Percentiles rank a stretch among this genome's conserved stretches.
Evolutionary conservation across 1,139 yeast species (phyloP).

Genomic region (Geotrichum histeridarum): DNA sequence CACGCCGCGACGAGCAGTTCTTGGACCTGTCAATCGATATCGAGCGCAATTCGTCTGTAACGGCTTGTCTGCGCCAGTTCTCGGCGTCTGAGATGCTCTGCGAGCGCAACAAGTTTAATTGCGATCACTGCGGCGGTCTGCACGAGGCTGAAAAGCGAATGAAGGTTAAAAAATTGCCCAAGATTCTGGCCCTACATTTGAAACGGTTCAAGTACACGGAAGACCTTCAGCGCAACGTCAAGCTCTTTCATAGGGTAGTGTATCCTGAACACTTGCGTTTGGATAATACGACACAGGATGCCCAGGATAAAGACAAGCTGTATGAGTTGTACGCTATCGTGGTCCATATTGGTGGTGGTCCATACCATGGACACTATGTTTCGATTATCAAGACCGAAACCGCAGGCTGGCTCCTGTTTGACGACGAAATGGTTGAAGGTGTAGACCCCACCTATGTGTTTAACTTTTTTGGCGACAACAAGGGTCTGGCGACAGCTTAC

Average conservation of each 20-base stretch:
- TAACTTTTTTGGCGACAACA: conserved; percentile 83
- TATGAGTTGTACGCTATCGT: conserved; percentile 84
- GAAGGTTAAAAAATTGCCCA: conserved; percentile 72
- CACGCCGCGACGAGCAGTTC: conserved; percentile 79
- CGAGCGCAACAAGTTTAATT: conserved; percentile 85
- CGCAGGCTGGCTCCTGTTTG: conserved; percentile 86
- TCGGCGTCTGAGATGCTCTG: conserved; percentile 80
- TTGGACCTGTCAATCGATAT: conserved; percentile 83
- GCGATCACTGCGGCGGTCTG: conserved; percentile 82
- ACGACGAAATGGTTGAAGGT: conserved; percentile 89
- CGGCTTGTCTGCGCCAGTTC: conserved; percentile 70
- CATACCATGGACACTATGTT: conserved; percentile 95
- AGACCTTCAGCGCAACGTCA: conserved; percentile 71
- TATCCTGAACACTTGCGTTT: conserved; percentile 73
- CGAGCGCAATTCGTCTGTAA: conserved; percentile 68
- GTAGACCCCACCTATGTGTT: conserved; percentile 80
- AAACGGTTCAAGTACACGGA: conserved; percentile 92
- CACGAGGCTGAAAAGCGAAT: conserved; percentile 96
- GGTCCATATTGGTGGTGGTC: conserved; percentile 95
- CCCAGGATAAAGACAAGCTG: conserved; percentile 47
- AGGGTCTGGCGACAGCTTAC: conserved; percentile 88
- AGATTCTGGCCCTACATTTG: conserved; percentile 72
- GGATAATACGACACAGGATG: conserved; percentile 66
- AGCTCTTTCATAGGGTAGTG: conserved; percentile 76
- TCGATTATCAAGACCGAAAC: conserved; percentile 74